Conservation (phyloP, 208 protist genomes). For the Balamuthia mandrillaris region DNA sequence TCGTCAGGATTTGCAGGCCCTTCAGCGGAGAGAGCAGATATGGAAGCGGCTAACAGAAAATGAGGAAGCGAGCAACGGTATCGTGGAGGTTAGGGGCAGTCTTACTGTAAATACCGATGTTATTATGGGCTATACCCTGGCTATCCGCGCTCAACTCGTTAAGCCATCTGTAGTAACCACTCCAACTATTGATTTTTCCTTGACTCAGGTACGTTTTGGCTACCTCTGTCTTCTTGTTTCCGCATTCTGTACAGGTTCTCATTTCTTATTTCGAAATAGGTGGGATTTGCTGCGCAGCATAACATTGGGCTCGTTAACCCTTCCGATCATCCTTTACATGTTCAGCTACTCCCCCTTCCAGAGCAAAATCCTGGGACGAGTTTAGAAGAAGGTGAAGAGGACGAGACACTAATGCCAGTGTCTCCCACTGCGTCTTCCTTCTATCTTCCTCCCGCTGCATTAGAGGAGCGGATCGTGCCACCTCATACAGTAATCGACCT, state of each 20-base stretch:
- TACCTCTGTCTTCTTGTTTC: background rate
- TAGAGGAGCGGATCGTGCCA: background rate
- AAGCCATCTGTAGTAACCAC: background rate
- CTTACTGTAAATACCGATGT: constrained; percentile 33
- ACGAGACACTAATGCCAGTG: too few relatives aligned
- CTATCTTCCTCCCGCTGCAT: background rate
- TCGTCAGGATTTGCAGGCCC: background rate
- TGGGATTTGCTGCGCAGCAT: background rate
- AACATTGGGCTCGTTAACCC: background rate
- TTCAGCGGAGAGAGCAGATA: background rate
- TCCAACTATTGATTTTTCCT: background rate
- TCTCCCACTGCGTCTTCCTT: background rate
- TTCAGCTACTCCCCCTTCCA: constrained; percentile 7
- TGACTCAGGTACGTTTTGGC: background rate
- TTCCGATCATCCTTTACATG: background rate
- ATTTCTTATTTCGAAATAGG: background rate
- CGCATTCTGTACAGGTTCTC: background rate
- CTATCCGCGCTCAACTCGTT: constrained; percentile 4
- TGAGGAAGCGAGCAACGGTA: too few relatives aligned
- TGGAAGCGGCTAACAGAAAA: background rate
- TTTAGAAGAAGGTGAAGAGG: too few relatives aligned
- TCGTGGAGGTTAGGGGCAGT: background rate
- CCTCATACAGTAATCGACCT: background rate
- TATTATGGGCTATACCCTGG: constrained; percentile 41
- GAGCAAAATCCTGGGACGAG: too few relatives aligned